These are phyloP conservation scores for Phytophthora nicotianae DNA, from an alignment of 352 stramenopile genomes.

Conservation along the genomic window DNA sequence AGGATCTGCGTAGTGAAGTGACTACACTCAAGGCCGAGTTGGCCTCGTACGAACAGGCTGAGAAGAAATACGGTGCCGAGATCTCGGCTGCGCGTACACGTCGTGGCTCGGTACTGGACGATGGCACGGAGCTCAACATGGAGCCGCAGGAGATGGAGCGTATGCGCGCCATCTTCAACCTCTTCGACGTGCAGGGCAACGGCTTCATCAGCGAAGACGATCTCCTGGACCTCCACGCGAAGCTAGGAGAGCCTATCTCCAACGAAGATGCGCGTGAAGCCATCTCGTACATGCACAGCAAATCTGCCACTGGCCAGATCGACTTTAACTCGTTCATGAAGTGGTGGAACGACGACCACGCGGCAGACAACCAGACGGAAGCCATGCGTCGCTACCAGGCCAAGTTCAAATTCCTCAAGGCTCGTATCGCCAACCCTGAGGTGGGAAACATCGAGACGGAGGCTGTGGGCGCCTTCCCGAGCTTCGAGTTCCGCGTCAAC, in stretches of 20 bases:
- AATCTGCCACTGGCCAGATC: slow-evolving; percentile 59
- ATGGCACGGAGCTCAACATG: slow-evolving; percentile 80
- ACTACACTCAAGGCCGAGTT: slow-evolving; percentile 73
- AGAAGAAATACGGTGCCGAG: slow-evolving; percentile 76
- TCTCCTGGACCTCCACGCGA: slow-evolving; percentile 79
- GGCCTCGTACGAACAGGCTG: slow-evolving; percentile 75
- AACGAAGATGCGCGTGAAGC: slow-evolving; percentile 74
- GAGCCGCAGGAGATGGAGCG: slow-evolving; percentile 85
- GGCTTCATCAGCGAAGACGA: slow-evolving; percentile 82
- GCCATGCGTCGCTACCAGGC: slow-evolving; percentile 85
- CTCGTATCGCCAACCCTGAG: slow-evolving; percentile 81
- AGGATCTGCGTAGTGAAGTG: slow-evolving; percentile 78
- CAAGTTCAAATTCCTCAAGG: slow-evolving; percentile 92
- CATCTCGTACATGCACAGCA: slow-evolving; percentile 71
- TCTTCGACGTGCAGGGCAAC: slow-evolving; percentile 84
- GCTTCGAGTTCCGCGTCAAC: slow-evolving; percentile 90
- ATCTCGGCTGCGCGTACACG: slow-evolving; percentile 55
- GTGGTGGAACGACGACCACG: slow-evolving; percentile 89
- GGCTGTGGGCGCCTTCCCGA: slow-evolving; percentile 79
- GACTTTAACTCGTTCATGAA: slow-evolving; percentile 91
- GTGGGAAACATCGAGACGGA: slow-evolving; percentile 84
- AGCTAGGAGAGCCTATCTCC: slow-evolving; percentile 84
- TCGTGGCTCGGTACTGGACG: slow-evolving; percentile 74
- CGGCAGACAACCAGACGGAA: slow-evolving; percentile 66
- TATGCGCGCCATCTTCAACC: slow-evolving; percentile 85